Evolutionary conservation across 2,329 filamentous ascomycete genomes (phyloP).

Genomic region (Zopfia rhizophila): DNA sequence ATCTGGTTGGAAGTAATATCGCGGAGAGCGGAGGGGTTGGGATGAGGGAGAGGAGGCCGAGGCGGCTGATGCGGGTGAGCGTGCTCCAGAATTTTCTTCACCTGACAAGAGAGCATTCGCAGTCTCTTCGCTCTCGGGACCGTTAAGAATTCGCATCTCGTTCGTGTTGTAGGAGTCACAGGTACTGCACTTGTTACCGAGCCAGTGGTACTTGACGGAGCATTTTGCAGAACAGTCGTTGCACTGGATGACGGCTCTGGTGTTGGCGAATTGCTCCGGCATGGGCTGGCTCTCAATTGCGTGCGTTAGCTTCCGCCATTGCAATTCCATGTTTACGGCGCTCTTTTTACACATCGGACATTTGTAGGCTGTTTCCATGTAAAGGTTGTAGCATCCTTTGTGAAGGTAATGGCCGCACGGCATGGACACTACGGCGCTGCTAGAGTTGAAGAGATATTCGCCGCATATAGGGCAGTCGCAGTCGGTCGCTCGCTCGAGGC

Average conservation of each 20-base stretch:
- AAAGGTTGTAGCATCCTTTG: slow-evolving; percentile 84
- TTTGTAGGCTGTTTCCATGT: slow-evolving; percentile 91
- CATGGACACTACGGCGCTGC: slow-evolving; percentile 90
- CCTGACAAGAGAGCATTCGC: slow-evolving; percentile 46
- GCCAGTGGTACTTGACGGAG: slow-evolving; percentile 90
- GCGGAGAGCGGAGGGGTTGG: slow-evolving; percentile 45
- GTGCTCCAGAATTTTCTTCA: slow-evolving; percentile 33
- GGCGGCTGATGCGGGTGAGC: slow-evolving; percentile 36
- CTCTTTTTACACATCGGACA: slow-evolving; percentile 97
- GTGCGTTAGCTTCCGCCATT: slow-evolving; percentile 90
- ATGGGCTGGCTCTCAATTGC: slow-evolving; percentile 91
- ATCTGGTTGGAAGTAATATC: slow-evolving; percentile 51
- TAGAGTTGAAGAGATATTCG: slow-evolving; percentile 95
- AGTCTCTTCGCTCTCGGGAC: slow-evolving; percentile 46
- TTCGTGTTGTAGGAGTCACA: slow-evolving; percentile 66
- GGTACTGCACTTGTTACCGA: slow-evolving; percentile 85
- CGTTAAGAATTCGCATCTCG: slow-evolving; percentile 57
- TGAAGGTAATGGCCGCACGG: slow-evolving; percentile 96
- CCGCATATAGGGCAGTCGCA: slow-evolving; percentile 97
- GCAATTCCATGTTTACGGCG: slow-evolving; percentile 95
- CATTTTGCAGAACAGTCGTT: slow-evolving; percentile 94
- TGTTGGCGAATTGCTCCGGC: slow-evolving; percentile 83
- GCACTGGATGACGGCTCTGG: slow-evolving; percentile 85
- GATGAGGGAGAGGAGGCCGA: slow-evolving; percentile 46
- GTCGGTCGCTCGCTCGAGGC: slow-evolving; percentile 92